Base-by-base conservation (phyloP, 176 grass and related monocot genomes). In the Cenchrus americanus region DNA sequence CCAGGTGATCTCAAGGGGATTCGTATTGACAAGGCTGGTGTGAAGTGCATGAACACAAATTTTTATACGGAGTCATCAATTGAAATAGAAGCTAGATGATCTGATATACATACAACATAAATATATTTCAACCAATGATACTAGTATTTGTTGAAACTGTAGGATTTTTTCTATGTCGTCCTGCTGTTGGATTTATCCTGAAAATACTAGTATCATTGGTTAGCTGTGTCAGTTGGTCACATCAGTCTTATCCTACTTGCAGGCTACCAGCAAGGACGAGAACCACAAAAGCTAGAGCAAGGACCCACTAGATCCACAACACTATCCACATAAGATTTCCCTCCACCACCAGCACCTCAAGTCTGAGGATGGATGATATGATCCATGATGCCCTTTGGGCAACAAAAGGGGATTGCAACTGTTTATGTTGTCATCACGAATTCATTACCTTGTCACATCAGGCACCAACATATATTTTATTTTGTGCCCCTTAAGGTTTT, bases 251-350 rank as follows among this genome's bases (percentile, higher is more conserved):
- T 86, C 84, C 76, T 64, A 71, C 65, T 27, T 72, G 66, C 42
- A 50, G 51, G 27, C 47, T 24, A 26, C 58, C 7, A 19, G 27
- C 46, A 26, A 6, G 21, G 7, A 62, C 37, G 62, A 52, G 51
- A 72, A 46, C 84, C 84, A 86, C 66, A 86, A 74, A 74, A 71
- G 47, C 32, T 58, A 27, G 32, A 65, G 12, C 43, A 34, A 12
- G 77, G 42, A 77, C 77, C 84, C 68, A 86, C 77, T 66, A 80
- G 21, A 86, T 86, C 84, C 77, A 47, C 14, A 86, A 74, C 68
- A 80, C 76, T 80, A 86, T 73, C 84, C 69, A 86, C 26, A 43
- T 57, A 64, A 60, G 71, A 87, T 87, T 77, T 82, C 79, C 24
- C 15, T 70, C 52, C 18, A 34, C 9, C 76, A 55, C 30, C 21